Evolutionary conservation across 192 early-diverging fungal species (phyloP).

Genomic region (Gorgonomyces haynaldii): DNA sequence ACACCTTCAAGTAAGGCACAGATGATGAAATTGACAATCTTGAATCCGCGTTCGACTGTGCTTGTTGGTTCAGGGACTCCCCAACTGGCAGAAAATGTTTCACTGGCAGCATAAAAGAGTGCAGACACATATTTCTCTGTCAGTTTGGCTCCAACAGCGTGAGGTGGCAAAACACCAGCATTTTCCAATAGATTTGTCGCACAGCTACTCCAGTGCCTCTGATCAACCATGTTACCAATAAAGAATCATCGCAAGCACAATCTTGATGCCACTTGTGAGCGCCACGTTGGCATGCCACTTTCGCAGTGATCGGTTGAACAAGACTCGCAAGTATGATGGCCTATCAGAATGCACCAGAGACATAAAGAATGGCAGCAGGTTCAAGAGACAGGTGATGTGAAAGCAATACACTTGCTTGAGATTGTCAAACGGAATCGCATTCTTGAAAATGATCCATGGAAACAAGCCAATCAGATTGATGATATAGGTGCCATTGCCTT

Average conservation of each 20-base stretch:
- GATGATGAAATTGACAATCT: conserved; percentile 7
- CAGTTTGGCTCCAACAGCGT: not conserved
- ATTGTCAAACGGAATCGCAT: not conserved
- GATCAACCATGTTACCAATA: conserved; percentile 3
- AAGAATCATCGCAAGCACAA: conserved; percentile 4
- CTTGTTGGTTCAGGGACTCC: not conserved
- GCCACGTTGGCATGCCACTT: not conserved
- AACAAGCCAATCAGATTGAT: not conserved
- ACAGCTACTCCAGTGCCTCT: conserved; percentile 5
- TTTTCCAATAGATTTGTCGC: not conserved
- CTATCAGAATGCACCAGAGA: not conserved
- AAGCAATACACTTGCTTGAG: not conserved
- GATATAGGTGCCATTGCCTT: not conserved
- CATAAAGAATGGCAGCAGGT: not conserved
- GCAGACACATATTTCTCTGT: conserved; percentile 27
- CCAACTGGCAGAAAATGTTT: not conserved
- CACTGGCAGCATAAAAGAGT: conserved; percentile 24
- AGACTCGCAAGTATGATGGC: not conserved
- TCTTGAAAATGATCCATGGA: conserved; percentile 3
- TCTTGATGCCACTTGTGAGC: not conserved
- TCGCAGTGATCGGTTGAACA: not conserved
- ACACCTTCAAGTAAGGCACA: conserved; percentile 5
- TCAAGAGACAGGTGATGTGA: not conserved
- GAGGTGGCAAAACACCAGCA: not conserved
- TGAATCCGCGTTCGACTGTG: conserved; percentile 4